Conservation (phyloP, 192 early-diverging fungal species). For the Phlyctochytrium planicorne region DNA sequence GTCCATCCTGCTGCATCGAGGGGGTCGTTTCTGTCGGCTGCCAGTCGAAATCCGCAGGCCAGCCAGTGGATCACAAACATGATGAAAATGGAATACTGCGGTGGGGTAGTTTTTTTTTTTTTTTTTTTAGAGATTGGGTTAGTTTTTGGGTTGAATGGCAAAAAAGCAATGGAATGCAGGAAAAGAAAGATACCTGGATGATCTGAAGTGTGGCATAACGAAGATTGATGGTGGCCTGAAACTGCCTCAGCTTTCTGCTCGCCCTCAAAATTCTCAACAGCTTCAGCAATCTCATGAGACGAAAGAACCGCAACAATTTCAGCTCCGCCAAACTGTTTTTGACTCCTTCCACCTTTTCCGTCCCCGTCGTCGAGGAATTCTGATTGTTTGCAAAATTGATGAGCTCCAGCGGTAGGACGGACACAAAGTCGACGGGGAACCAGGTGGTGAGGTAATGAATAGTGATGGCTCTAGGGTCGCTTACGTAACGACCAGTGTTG, state of each 20-base stretch:
- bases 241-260: slow-evolving; percentile 49
- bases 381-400: slow-evolving; percentile 12
- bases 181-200: slow-evolving; percentile 48
- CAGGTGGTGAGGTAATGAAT: slow-evolving; percentile 36
- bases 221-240: slow-evolving; percentile 40
- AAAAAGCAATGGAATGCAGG: no score
- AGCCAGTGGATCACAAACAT: slow-evolving; percentile 52
- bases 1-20: slow-evolving; percentile 42
- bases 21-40: slow-evolving; percentile 31
- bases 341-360: neutral
- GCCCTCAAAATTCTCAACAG: slow-evolving; percentile 50
- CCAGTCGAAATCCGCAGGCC: slow-evolving; percentile 47
- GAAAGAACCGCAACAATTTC: slow-evolving; percentile 40
- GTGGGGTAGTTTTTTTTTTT: no score
- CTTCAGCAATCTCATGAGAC: slow-evolving; percentile 47
- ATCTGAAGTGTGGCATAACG: slow-evolving; percentile 43
- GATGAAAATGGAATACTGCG: slow-evolving; percentile 35
- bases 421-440: slow-evolving; percentile 49
- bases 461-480: slow-evolving; percentile 33
- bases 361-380: neutral
- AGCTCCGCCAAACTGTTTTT: slow-evolving; percentile 20
- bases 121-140: no score
- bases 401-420: slow-evolving; percentile 48
- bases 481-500: slow-evolving; percentile 43
- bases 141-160: no score